Evolutionary conservation across 768 basidiomycete species (phyloP).

Genomic region (Leccinum obscurum): DNA sequence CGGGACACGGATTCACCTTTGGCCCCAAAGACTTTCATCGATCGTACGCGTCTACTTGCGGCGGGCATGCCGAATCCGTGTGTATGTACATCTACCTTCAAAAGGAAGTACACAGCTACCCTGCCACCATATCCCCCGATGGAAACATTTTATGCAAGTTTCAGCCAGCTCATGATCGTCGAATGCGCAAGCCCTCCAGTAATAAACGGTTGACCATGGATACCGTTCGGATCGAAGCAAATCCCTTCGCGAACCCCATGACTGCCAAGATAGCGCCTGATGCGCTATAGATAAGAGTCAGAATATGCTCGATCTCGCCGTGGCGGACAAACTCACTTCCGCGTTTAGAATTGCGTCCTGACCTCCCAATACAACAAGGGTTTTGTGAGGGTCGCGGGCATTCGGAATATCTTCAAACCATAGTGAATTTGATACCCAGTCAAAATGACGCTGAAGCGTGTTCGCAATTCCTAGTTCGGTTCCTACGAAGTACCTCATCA

Average conservation of each 20-base stretch:
- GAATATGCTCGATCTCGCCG: neutral
- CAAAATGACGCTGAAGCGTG: slow-evolving; percentile 78
- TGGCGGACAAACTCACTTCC: slow-evolving; percentile 42
- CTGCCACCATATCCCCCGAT: neutral
- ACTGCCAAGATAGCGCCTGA: slow-evolving; percentile 70
- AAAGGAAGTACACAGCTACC: slow-evolving; percentile 6
- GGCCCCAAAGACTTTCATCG: neutral
- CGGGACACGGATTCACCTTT: neutral
- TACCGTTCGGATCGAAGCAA: slow-evolving; percentile 60
- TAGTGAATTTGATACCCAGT: slow-evolving; percentile 84
- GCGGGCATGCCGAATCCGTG: neutral
- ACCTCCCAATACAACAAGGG: slow-evolving; percentile 79
- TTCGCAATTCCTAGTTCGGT: slow-evolving; percentile 88
- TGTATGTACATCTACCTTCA: slow-evolving; percentile 10
- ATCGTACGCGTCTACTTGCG: neutral
- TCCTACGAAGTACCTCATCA: slow-evolving; percentile 87
- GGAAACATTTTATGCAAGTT: slow-evolving; percentile 16
- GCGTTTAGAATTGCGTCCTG: slow-evolving; percentile 79
- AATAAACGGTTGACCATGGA: slow-evolving; percentile 63
- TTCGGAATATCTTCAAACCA: slow-evolving; percentile 91
- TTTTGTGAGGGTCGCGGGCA: slow-evolving; percentile 62
- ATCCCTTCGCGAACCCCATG: slow-evolving; percentile 72
- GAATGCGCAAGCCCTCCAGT: slow-evolving; percentile 51
- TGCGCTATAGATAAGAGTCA: slow-evolving; percentile 46
- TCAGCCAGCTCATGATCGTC: slow-evolving; percentile 65